Evolutionary conservation across 1,284 basidiomycete genomes (phyloP).

Genomic region (Wallemia mellicola): DNA sequence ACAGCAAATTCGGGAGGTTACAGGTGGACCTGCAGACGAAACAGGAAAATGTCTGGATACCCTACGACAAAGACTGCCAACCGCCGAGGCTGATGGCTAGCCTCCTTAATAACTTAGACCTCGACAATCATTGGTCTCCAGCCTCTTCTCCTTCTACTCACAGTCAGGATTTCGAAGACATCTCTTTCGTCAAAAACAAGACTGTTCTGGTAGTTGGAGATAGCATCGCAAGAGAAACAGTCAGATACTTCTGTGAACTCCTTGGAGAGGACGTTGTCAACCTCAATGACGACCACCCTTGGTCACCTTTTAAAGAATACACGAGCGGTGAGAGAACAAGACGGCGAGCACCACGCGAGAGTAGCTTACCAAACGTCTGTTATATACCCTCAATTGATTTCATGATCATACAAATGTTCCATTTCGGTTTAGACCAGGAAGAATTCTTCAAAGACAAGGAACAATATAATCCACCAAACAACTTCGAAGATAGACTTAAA

Average conservation of each 20-base stretch:
- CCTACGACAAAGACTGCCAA: not conserved
- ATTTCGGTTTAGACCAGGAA: not conserved
- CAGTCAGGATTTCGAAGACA: not conserved
- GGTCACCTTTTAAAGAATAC: not conserved
- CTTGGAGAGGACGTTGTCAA: not conserved
- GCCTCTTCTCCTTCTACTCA: no score
- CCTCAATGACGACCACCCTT: not conserved
- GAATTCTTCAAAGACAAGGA: not conserved
- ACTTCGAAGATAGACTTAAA: not conserved
- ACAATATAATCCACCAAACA: not conserved
- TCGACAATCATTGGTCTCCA: no score
- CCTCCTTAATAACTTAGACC: no score
- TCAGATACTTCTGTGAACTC: not conserved
- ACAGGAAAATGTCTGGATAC: not conserved
- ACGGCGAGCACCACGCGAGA: not conserved
- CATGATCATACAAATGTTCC: not conserved
- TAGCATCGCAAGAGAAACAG: not conserved
- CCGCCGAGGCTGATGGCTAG: not conserved
- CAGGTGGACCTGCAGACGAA: not conserved
- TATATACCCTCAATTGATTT: not conserved
- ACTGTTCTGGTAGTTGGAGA: not conserved
- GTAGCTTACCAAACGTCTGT: not conserved
- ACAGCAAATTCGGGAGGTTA: not conserved
- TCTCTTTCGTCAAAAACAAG: not conserved
- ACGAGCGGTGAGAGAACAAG: not conserved